A percentile compares a stretch with the other conserved stretches of the same genome.
Conservation (phyloP, 1,139 yeast genomes). For the Geotrichum siamense region DNA sequence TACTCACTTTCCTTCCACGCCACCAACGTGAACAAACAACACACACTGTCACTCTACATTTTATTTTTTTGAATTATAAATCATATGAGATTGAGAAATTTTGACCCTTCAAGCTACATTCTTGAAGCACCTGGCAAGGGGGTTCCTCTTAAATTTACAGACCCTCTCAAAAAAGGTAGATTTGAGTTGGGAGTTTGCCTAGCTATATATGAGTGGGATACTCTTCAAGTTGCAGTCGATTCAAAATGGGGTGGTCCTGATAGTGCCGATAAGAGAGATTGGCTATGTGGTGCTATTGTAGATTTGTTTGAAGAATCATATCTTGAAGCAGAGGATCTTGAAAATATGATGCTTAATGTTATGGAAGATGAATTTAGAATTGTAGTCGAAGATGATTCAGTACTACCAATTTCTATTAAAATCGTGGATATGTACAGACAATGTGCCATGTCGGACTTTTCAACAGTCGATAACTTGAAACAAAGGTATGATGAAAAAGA, state of each 20-base stretch:
- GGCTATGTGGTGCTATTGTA: slow-evolving; percentile 79
- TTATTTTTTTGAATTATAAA: too few species aligned
- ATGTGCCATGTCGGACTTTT: slow-evolving; percentile 48
- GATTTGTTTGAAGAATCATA: slow-evolving; percentile 54
- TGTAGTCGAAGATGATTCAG: slow-evolving; percentile 79
- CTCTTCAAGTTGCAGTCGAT: slow-evolving; percentile 84
- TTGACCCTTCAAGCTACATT: slow-evolving; percentile 34
- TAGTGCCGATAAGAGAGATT: slow-evolving; percentile 84
- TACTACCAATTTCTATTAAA: slow-evolving; percentile 61
- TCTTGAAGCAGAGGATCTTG: slow-evolving; percentile 73
- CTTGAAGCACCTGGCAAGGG: slow-evolving; percentile 45
- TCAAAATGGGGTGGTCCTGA: slow-evolving; percentile 95
- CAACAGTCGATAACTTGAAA: slow-evolving; percentile 53
- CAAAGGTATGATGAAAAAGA: slow-evolving; percentile 51
- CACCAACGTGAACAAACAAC: neutral
- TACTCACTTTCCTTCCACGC: neutral
- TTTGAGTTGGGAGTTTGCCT: slow-evolving; percentile 93
- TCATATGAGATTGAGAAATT: too few species aligned
- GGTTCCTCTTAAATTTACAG: slow-evolving; percentile 28
- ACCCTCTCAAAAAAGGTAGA: slow-evolving; percentile 47
- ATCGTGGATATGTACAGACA: slow-evolving; percentile 62
- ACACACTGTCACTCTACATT: neutral
- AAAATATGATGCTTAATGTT: slow-evolving; percentile 77
- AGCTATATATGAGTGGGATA: slow-evolving; percentile 86
- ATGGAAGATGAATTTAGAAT: slow-evolving; percentile 95